Evolutionary conservation across 179 eudicot species (phyloP).

Genomic region (Camellia oleifera): DNA sequence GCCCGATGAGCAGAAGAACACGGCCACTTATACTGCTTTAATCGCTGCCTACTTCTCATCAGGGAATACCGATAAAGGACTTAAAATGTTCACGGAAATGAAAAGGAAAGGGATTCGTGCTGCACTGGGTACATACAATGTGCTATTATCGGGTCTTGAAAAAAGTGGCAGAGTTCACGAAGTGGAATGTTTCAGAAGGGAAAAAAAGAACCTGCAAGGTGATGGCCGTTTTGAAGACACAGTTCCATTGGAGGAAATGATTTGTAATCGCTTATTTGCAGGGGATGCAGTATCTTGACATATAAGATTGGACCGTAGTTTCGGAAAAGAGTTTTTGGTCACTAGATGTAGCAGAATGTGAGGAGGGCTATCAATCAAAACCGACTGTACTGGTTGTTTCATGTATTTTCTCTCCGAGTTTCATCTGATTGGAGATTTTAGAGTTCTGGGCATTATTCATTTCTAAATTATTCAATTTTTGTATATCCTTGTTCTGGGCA

Average conservation of each 20-base stretch:
- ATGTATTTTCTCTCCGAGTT: not conserved
- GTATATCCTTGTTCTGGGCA: not conserved
- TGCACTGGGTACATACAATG: slow-evolving; percentile 49
- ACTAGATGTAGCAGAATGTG: not conserved
- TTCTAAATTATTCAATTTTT: not conserved
- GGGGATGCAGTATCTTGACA: slow-evolving; percentile 23
- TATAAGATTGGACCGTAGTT: not conserved
- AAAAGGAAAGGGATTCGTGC: slow-evolving; percentile 36
- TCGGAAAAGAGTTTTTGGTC: not conserved
- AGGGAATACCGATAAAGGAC: slow-evolving; percentile 51
- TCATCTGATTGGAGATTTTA: not conserved
- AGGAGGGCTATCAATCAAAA: not conserved
- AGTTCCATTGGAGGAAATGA: slow-evolving; percentile 35
- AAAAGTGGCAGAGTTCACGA: slow-evolving; percentile 39
- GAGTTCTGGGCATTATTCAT: not conserved
- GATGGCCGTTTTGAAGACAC: slow-evolving; percentile 21
- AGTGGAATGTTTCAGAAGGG: slow-evolving; percentile 44
- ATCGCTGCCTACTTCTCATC: slow-evolving; percentile 56
- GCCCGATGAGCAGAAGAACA: slow-evolving; percentile 46
- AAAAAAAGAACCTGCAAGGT: slow-evolving; percentile 43
- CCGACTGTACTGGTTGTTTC: not conserved
- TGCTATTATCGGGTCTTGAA: slow-evolving; percentile 63
- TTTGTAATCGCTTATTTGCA: slow-evolving; percentile 55
- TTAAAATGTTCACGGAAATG: slow-evolving; percentile 46
- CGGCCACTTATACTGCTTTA: slow-evolving; percentile 54